Base-by-base conservation (phyloP, 2,329 filamentous ascomycete species). In the Colletotrichum cuscutae region DNA sequence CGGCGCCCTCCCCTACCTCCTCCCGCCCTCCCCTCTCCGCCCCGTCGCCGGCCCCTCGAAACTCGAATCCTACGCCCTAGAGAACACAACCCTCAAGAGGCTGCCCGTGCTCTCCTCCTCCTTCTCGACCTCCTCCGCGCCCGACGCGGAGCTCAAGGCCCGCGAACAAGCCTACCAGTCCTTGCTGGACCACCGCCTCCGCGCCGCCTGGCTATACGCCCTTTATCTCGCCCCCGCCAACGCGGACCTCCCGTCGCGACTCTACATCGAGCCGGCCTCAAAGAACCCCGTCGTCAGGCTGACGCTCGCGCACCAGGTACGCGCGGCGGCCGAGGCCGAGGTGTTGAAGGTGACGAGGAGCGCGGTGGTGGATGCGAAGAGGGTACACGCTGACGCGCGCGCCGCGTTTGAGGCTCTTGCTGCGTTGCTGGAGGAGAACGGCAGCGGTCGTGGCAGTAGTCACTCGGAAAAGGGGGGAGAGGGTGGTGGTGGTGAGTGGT, bases 1-100 rank as follows among this genome's bases (percentile, higher is more conserved):
- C 26, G 95, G 96, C 71, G 88, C 92, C n/a, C 88, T 98, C 15
- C 97, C 97, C 0, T 98, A 97, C 83, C 88, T 99, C 56, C 88
- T 96, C 9, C 92, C 94, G 11, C 9, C 81, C 76, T 65, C 78
- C 77, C 73, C 81, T 30, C 77, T 79, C 24, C 75, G 74, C 22
- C 87, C 89, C 2, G 83, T 95, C 4, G 83, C 90, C 0, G 90
- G 92, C 3, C 89, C 85, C 59, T 70, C 75, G 76, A 93, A 92
- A 77, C 85, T 97, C 61, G 88, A 91, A 73, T 89, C 89, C 80
- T 97, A 94, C 88, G 89, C 88, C 4, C 86, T 87, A 75, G 88
- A 89, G 65, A 83, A 87, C 77, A 84, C 83, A 57, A 79, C 74
- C 73, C 35, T 59, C 30, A 63, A 71, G 35, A 30, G 24, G 22